Conservation (phyloP, 2,329 filamentous ascomycete genomes). For the Paracoccidioides brasiliensis region DNA sequence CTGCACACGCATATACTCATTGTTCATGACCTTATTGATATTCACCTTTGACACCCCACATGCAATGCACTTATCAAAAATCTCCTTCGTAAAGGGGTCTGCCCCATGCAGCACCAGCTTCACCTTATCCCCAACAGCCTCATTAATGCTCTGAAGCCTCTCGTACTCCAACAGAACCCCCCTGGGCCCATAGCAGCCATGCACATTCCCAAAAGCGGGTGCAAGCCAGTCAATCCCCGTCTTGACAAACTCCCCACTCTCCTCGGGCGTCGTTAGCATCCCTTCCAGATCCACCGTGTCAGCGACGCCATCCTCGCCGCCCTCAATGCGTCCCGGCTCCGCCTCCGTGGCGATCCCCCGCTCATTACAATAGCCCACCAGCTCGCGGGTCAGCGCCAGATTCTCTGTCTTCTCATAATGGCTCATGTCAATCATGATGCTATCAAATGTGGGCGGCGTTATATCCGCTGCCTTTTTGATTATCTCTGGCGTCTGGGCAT, state of each 20-base stretch:
- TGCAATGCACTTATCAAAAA: slow-evolving; percentile 42
- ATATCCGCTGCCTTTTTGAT: slow-evolving; percentile 48
- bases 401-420: slow-evolving; percentile 61
- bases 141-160: slow-evolving; percentile 37
- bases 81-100: slow-evolving; percentile 43
- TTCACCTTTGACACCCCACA: slow-evolving; percentile 45
- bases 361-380: slow-evolving; percentile 51
- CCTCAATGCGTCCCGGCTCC: slow-evolving; percentile 58
- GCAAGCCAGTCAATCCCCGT: slow-evolving; percentile 64
- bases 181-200: slow-evolving; percentile 56
- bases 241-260: slow-evolving; percentile 56
- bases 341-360: slow-evolving; percentile 57
- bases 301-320: slow-evolving; percentile 60
- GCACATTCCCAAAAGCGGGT: slow-evolving; percentile 64
- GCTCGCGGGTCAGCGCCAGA: slow-evolving; percentile 47
- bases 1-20: slow-evolving; percentile 37
- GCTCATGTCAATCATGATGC: slow-evolving; percentile 67
- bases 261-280: slow-evolving; percentile 53
- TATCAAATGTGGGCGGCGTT: slow-evolving; percentile 47
- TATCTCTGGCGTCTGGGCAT: slow-evolving; percentile 51
- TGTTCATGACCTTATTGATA: slow-evolving; percentile 47
- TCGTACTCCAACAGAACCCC: slow-evolving; percentile 52
- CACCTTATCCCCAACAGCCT: slow-evolving; percentile 37
- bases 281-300: slow-evolving; percentile 52
- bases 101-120: slow-evolving; percentile 46